Percentiles rank a stretch among this genome's conserved stretches.
These are phyloP conservation scores for Globisporangium ultimum DNA, from an alignment of 352 stramenopile genomes.

Conservation along the genomic window DNA sequence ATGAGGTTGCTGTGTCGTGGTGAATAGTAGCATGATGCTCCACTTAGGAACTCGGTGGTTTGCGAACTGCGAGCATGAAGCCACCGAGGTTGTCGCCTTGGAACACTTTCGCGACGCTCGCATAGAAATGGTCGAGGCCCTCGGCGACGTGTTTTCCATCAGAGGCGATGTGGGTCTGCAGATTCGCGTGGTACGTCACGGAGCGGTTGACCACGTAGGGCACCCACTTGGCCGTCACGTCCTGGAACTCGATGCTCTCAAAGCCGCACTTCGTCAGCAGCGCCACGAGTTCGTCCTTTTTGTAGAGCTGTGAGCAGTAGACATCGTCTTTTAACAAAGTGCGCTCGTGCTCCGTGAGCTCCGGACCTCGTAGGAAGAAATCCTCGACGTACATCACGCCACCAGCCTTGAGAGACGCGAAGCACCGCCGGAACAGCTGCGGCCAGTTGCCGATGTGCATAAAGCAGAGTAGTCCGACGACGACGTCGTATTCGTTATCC, in stretches of 20 bases:
- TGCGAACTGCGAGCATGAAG: conserved; percentile 45
- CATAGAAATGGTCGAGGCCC: conserved; percentile 76
- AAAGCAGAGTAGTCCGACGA: conserved; percentile 73
- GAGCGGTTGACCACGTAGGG: conserved; percentile 49
- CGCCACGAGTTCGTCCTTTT: conserved; percentile 30
- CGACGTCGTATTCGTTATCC: conserved; percentile 40
- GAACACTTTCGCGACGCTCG: conserved; percentile 53
- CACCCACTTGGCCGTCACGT: conserved; percentile 66
- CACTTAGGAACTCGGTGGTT: conserved; percentile 6
- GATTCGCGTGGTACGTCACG: conserved; percentile 33
- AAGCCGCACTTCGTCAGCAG: conserved; percentile 53
- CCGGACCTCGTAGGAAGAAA: conserved; percentile 48
- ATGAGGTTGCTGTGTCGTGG: neutral
- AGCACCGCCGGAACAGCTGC: conserved; percentile 57
- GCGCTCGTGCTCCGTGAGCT: conserved; percentile 46
- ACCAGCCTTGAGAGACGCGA: conserved; percentile 49
- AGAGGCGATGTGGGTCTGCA: conserved; percentile 41
- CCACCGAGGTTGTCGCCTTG: conserved; percentile 54
- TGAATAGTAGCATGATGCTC: no score
- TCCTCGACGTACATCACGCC: conserved; percentile 79
- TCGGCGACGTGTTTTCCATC: conserved; percentile 54
- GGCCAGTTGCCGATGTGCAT: conserved; percentile 70
- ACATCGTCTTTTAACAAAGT: conserved; percentile 54
- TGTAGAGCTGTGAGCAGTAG: conserved; percentile 52
- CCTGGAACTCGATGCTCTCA: conserved; percentile 43